Percentiles rank a stretch among this genome's conserved stretches.
Conservation (phyloP, 805 yeast species). For the Candida succiphila region DNA sequence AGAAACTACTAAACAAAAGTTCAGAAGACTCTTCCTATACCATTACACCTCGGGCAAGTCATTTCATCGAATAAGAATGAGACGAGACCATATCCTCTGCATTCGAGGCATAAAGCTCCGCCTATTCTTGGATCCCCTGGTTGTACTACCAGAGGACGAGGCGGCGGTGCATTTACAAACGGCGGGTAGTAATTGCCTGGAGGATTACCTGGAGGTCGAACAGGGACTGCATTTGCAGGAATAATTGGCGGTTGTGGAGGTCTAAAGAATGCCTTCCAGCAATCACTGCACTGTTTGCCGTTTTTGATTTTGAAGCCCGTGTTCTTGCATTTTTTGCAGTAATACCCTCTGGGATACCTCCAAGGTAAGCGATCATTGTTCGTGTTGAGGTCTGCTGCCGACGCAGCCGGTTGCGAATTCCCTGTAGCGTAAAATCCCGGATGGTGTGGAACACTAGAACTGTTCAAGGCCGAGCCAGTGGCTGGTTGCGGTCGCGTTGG, state of each 20-base stretch:
- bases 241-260: conserved; percentile 8
- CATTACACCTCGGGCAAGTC: conserved; percentile 54
- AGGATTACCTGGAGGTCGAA: conserved; percentile 17
- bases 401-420: conserved; percentile 3
- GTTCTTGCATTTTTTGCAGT: conserved; percentile 63
- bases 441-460: conserved; percentile 5
- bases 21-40: conserved; percentile 63
- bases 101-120: conserved; percentile 63
- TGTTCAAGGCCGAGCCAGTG: conserved; percentile 4
- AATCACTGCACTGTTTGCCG: conserved; percentile 56
- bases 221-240: conserved; percentile 14
- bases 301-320: conserved; percentile 56
- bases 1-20: no score
- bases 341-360: conserved; percentile 51
- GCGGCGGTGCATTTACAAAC: conserved; percentile 6
- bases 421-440: conserved; percentile 4
- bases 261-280: conserved; percentile 54
- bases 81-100: conserved; percentile 55
- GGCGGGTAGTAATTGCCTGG: conserved; percentile 2
- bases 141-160: conserved; percentile 28
- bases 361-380: conserved; percentile 48
- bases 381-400: conserved; percentile 27
- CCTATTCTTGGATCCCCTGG: conserved; percentile 81
- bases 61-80: conserved; percentile 50
- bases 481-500: conserved; percentile 2